Conservation (phyloP, 1,284 basidiomycete species). For the Sanghuangporus weigelae region DNA sequence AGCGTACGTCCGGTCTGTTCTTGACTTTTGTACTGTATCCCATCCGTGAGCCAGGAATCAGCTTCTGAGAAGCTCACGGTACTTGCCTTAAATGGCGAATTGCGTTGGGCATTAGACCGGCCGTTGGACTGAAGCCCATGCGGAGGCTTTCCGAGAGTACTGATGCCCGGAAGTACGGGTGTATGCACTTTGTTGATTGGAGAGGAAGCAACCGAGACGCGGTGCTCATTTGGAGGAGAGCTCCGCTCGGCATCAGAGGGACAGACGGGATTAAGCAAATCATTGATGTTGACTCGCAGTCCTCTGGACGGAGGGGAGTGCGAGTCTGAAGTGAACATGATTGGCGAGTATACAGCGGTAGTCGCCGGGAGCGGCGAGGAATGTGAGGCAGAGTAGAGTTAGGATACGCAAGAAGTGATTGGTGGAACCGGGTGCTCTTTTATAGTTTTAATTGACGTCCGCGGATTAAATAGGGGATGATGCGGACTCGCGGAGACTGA, state of each 20-base stretch:
- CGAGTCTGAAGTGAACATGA: background rate
- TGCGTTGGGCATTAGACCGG: background rate
- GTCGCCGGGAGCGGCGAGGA: background rate
- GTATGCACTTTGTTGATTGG: background rate
- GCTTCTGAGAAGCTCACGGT: background rate
- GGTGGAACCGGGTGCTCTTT: background rate
- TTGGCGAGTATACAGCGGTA: background rate
- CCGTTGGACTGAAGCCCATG: background rate
- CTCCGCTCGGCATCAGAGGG: background rate
- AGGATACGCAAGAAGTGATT: background rate
- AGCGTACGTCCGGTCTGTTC: background rate
- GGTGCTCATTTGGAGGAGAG: background rate
- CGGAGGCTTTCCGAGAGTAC: background rate
- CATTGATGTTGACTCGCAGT: constrained; percentile 6
- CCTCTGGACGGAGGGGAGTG: background rate
- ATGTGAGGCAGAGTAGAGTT: background rate
- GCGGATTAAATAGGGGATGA: background rate
- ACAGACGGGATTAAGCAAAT: constrained; percentile 7
- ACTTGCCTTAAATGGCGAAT: background rate
- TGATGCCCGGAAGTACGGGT: background rate
- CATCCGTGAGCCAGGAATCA: background rate
- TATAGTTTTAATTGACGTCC: background rate
- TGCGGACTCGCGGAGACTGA: constrained; percentile 1
- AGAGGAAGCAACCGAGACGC: background rate
- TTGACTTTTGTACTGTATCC: background rate